Base-by-base conservation (phyloP, 2,329 filamentous ascomycete genomes). In the Alternaria longipes region DNA sequence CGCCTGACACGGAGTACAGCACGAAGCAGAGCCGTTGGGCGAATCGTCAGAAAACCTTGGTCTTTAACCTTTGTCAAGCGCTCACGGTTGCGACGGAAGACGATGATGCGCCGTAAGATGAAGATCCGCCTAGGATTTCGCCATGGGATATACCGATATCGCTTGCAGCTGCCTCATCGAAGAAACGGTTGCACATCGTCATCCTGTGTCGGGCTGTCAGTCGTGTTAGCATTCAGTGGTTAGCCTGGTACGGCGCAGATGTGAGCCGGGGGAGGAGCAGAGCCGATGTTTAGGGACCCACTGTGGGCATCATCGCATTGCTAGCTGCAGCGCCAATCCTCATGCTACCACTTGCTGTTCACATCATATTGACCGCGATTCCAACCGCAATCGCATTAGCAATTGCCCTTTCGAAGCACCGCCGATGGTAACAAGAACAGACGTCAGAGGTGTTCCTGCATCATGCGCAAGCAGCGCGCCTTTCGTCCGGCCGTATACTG, bases 271-370 rank as follows among this genome's bases (percentile, higher is more conserved):
- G 22, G 57, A 49, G 30, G 40, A 36, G n/a, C 30, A 38, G 44
- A 46, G 44, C 44, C 36, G 47, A 40, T 41, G 30, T 26, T 24
- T 41, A 36, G 46, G 44, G 44, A 44, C 56, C 49, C 52, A 54
- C 56, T 42, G 60, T 67, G 63, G 60, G 60, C 63, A 64, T 60
- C 63, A 64, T 47, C 54, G 64, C 64, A 65, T 61, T 26, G 26
- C 54, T 64, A 61, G 59, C 56, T 41, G 56, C 50, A 52, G 54
- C 54, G 28, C 51, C 41, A 52, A 36, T 41, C 36, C 14, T 28
- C 18, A 24, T 45, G 30, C 34, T 58, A 58, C 40, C 34, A 42
- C 32, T 41, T 46, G 42, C 34, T 52, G 22, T 61, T 61, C 59
- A 58, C 54, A 45, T 61, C 49, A 50, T 53, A 36, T 50, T 50